Evolutionary conservation across 331 rosid genomes (phyloP), one percentile per base, ranked within the genome.

Genomic region (Rosa hybrid): DNA sequence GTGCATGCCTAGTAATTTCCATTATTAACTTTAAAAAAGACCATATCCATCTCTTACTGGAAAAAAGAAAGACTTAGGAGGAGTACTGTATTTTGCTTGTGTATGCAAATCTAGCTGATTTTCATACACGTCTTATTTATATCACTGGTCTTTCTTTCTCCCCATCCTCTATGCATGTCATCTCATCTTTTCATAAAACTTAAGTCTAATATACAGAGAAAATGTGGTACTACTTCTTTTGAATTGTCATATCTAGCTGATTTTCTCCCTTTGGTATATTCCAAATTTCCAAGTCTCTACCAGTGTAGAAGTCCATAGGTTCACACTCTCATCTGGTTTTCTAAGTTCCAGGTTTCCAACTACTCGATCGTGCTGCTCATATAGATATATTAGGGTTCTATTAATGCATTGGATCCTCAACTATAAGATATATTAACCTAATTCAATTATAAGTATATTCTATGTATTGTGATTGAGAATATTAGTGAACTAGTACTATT

Each of bases 331-430:
- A n/a, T 27, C 30, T 49, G 49, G 83, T 70, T 56, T 42, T 70
- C 64, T 7, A 21, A 7, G 64, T 20, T 51, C n/a, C n/a, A 6
- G 34, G 30, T 27, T 63, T 70, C 14, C 38, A 23, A 54, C 45
- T 12, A 68, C 17, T 56, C 78, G 51, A 51, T 6, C 8, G 39
- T 59, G 21, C 57, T 42, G 64, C 57, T 0, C 23, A 59, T 12
- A 41, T n/a, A 56, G 39, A 41, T 21, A 81, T 34, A 27, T 41
- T 16, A 42, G 27, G 34, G 68, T 39, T 11, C 53, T 53, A 10
- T 57, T 6, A 48, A 69, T 27, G 51, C 82, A 79, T 71, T 71
- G 77, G 82, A 79, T 79, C 78, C 72, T 57, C 78, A 80, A 23
- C 68, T 7, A 5, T 12, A 48, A 34, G 50, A 68, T 20, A 72